Base-by-base conservation (phyloP, 139 green algal genomes). In the Pedinophyceae sp. region DNA sequence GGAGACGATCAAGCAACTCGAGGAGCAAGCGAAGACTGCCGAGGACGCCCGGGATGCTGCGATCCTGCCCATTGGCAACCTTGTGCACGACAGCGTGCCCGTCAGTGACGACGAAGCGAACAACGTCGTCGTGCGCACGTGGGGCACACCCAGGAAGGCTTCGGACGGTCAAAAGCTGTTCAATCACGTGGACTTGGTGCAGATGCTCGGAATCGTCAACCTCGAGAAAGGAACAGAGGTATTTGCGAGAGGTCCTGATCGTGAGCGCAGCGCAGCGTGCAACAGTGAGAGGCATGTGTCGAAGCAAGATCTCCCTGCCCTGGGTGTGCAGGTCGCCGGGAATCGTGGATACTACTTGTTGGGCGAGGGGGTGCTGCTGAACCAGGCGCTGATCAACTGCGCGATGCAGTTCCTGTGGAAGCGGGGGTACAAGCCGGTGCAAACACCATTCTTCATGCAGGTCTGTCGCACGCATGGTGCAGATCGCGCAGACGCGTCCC, bases 131-230 rank as follows among this genome's bases (percentile, higher is more conserved):
- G 81, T 94, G 1, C 76, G 76, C 29, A 75, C 66, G 49, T 84
- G 64, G 41, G 85, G 84, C 10, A 39, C 67, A 40, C 27, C 28
- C 3, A 60, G 81, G 1, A 52, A 55, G 20, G 57, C 15, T 6
- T 23, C 38, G 5, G 56, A 73, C 17, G 75, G 79, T 45, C 76
- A 81, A 30, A 83, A 83, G 59, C 69, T 88, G 57, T 79, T 75
- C 67, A 95, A 93, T 75, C 90, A 98, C 63, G 86, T 95, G 34
- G 89, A 97, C 71, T 75, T 98, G 49, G 82, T 97, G 29, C 61
- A 83, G 45, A 67, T 92, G 66, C 71, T 93, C 55, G 85, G 80
- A 65, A 89, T 98, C 58, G 88, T 83, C 2, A 79, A 97, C 68
- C 55, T 94, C 28, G 91, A 98, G 40, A 64, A 73, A 30, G 89